These are phyloP conservation scores for Oryza longistaminata DNA, from an alignment of 176 grass and related monocot species.

Conservation along the genomic window DNA sequence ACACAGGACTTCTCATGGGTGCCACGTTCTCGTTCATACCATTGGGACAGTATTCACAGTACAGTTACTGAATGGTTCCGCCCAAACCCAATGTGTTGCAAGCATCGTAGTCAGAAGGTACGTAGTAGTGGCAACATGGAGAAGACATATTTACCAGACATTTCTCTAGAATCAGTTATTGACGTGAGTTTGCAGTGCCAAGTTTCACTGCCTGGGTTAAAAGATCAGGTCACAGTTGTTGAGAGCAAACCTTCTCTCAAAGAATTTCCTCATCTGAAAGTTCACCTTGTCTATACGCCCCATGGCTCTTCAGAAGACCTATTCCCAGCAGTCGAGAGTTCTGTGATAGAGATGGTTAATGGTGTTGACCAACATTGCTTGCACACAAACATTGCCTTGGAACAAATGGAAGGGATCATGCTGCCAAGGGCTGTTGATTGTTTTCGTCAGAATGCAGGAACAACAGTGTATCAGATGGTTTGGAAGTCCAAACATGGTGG, in stretches of 20 bases:
- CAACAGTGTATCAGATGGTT: background rate
- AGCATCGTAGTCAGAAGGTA: background rate
- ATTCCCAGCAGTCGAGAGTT: background rate
- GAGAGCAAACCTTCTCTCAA: no score
- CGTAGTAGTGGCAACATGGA: background rate
- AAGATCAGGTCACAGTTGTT: no score
- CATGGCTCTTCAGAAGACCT: background rate
- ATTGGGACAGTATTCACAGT: background rate
- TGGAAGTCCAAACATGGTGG: background rate
- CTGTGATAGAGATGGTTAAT: background rate
- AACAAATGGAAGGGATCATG: background rate
- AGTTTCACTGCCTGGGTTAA: background rate
- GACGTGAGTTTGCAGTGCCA: background rate
- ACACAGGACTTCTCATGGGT: slow-evolving; percentile 2
- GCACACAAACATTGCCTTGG: background rate
- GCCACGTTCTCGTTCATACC: background rate
- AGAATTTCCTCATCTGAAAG: background rate
- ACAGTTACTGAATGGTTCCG: background rate
- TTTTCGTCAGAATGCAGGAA: no score
- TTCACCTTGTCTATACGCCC: background rate
- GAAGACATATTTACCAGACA: background rate
- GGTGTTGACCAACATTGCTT: background rate
- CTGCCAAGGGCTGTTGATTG: background rate
- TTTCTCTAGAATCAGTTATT: background rate
- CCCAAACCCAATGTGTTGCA: slow-evolving; percentile 32